Evolutionary conservation across 176 grass and related monocot genomes (phyloP), one percentile per base, ranked within the genome.

Genomic region (Coix lacrymajobi): DNA sequence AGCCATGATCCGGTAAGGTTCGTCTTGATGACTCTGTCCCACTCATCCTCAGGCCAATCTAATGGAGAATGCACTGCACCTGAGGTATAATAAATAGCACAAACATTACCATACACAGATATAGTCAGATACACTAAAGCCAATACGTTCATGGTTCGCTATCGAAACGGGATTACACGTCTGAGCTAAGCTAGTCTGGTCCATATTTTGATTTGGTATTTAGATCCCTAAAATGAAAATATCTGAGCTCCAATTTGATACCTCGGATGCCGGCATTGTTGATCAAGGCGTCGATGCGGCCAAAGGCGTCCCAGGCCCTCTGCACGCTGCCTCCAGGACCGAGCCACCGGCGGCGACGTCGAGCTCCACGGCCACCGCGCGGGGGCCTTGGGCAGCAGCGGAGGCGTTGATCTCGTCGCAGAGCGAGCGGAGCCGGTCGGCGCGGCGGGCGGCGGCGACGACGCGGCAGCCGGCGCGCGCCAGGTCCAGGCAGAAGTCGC

Each of bases 201-300:
- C 32, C 43, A 25, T 40, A 80, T 77, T 56, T 76, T 16, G 29
- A 77, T 73, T 28, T 74, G 13, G 31, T 9, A 73, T 37, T 51
- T 28, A 44, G 32, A 66, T 26, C 43, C 36, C 11, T 32, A 39
- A 68, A 75, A 66, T 3, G 3, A 60, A 33, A 9, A 71, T 62
- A 62, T 28, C 8, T 25, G 13, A 83, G 28, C 6, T 83, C 37
- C 0, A 52, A 28, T 52, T 69, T 29, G 15, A 20, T 62, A 97
- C 95, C 95, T 89, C 95, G 80, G 22, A 94, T 73, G 26, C 95
- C 95, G 14, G 92, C 92, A 70, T 97, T 97, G 79, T 97, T 94
- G n/a, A 97, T 54, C 86, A 94, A 43, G 39, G 76, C 90, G 48
- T 94, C 90, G 77, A 97, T 86, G 77, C 88, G 95, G 36, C 90